phyloP scores from a whole-genome alignment of 2,329 filamentous ascomycete genomes.

The Dothiorella sarmentorum region DNA sequence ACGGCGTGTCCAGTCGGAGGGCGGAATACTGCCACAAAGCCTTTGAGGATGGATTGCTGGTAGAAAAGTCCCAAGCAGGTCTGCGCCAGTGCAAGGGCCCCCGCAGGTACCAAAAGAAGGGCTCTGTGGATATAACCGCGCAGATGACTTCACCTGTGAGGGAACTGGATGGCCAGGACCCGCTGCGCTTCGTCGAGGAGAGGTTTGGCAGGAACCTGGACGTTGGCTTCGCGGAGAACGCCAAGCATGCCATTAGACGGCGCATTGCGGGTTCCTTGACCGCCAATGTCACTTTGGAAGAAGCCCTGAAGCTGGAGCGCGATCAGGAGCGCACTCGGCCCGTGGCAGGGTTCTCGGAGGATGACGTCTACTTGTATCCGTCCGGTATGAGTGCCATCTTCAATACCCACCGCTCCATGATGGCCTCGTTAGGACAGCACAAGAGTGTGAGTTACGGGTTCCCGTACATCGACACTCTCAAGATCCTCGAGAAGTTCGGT shows the following conservation, averaged over 20 bases:
- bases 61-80: slow-evolving; percentile 44
- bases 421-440: slow-evolving; percentile 59
- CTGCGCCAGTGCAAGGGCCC: slow-evolving; percentile 64
- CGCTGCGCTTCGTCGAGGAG: slow-evolving; percentile 82
- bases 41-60: slow-evolving; percentile 65
- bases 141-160: slow-evolving; percentile 17
- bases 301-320: slow-evolving; percentile 54
- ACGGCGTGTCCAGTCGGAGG: slow-evolving; percentile 84
- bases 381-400: slow-evolving; percentile 96
- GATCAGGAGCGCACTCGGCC: slow-evolving; percentile 37
- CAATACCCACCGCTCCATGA: slow-evolving; percentile 73
- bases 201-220: slow-evolving; percentile 90
- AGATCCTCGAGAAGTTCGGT: slow-evolving; percentile 91
- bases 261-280: slow-evolving; percentile 85
- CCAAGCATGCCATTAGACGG: slow-evolving; percentile 78
- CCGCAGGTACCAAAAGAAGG: slow-evolving; percentile 69
- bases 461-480: slow-evolving; percentile 93
- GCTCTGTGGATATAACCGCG: slow-evolving; percentile 45
- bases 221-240: slow-evolving; percentile 71
- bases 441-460: slow-evolving; percentile 92
- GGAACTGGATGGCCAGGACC: slow-evolving; percentile 56
- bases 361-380: slow-evolving; percentile 86
- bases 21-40: slow-evolving; percentile 84
- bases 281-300: slow-evolving; percentile 63
- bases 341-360: slow-evolving; percentile 67